Evolutionary conservation across 2,329 filamentous ascomycete species (phyloP).

Genomic region (Paecilomyces sp.): DNA sequence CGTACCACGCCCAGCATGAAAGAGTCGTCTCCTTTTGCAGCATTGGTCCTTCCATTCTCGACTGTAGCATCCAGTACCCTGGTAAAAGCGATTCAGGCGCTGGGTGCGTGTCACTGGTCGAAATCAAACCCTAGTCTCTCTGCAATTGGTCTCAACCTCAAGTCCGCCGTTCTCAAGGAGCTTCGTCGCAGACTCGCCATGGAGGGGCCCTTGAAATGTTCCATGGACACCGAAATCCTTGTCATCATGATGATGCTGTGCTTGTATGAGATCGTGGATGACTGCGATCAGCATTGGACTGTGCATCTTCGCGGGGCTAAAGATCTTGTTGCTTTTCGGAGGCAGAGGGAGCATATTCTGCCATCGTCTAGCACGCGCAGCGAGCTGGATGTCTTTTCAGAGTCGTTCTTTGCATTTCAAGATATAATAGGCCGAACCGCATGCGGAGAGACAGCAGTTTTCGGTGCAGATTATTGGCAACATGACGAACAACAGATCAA

Average conservation of each 20-base stretch:
- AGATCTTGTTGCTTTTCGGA: constrained; percentile 37
- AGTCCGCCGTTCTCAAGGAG: constrained; percentile 28
- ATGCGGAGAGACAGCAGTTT: constrained; percentile 41
- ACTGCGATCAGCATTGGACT: constrained; percentile 40
- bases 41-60: constrained; percentile 31
- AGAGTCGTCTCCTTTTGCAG: constrained; percentile 30
- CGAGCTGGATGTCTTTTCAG: constrained; percentile 30
- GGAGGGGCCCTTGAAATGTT: constrained; percentile 19
- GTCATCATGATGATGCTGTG: constrained; percentile 42
- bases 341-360: constrained; percentile 10
- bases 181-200: constrained; percentile 26
- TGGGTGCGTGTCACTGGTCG: constrained; percentile 33
- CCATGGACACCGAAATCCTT: constrained; percentile 27
- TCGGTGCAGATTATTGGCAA: constrained; percentile 43
- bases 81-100: constrained; percentile 31
- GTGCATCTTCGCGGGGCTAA: constrained; percentile 43
- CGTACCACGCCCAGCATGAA: constrained; percentile 31
- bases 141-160: constrained; percentile 27
- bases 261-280: constrained; percentile 38
- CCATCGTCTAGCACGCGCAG: constrained; percentile 4
- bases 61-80: constrained; percentile 28
- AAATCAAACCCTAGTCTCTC: constrained; percentile 22
- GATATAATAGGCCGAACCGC: constrained; percentile 47
- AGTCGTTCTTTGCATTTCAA: constrained; percentile 46
- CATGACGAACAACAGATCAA: constrained; percentile 31